Evolutionary conservation across 352 stramenopile genomes (phyloP), one percentile per base, ranked within the genome.

Genomic region (Phytopythium vexans): DNA sequence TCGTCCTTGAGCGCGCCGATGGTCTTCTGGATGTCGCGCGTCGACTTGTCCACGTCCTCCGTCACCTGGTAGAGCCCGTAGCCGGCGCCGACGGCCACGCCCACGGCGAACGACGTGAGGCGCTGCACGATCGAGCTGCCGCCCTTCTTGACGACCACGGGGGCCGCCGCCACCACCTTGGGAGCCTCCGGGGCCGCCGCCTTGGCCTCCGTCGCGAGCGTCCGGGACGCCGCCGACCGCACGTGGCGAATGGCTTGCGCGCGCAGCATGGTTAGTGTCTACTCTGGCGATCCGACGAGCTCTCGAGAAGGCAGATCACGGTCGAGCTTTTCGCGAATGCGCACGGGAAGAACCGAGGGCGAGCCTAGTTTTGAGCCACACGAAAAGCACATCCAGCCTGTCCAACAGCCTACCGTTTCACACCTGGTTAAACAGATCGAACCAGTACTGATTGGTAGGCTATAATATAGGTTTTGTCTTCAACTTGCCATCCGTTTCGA

Each of bases 121-220:
- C 82, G 82, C 62, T 92, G 78, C 51, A 82, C 58, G 58, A 92
- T 81, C 37, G 78, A 88, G 66, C 76, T 89, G 49, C 82, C 82
- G 37, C 60, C 64, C 41, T 71, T 77, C 51, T 76, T 74, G 8
- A 72, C 58, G 16, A 72, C 65, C 8, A 70, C 54, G 31, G 68
- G 65, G 4, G 68, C 49, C 33, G 63, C 49, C 3, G 66, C 54
- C 7, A 75, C 38, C 6, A 58, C 43, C 6, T 44, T 50, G 21
- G 65, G 54, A 21, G 39, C 44, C 0, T 38, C 5, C 5, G 49
- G 8, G 1, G 35, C 42, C 6, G 53, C 8, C 8, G 49, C 73
- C 63, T 81, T 83, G 48, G 66, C 69, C 47, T 87, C 78, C 8
- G 77, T 82, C 35, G 78, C 68, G 63, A 92, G 85, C 16, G 68